These are phyloP conservation scores for Fusarium napiforme DNA, from an alignment of 2,329 filamentous ascomycete species.

Conservation along the genomic window DNA sequence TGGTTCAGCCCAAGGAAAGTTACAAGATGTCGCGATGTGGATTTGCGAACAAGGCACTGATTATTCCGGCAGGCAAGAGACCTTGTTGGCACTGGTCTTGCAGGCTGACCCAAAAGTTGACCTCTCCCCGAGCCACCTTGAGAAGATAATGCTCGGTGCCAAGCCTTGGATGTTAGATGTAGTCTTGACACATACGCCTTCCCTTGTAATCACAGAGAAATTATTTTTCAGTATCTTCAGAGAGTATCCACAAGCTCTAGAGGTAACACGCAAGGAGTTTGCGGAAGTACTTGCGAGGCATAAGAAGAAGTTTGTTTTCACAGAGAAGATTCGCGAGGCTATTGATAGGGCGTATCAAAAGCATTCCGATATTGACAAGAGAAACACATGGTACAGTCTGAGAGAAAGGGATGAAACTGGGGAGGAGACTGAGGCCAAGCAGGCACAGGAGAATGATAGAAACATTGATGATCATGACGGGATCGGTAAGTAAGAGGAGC, in stretches of 20 bases:
- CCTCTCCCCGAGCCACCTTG: neutral
- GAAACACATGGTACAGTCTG: neutral
- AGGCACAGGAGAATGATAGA: neutral
- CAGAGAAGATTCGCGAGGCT: neutral
- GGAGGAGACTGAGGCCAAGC: neutral
- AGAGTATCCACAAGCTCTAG: neutral
- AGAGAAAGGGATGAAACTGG: neutral
- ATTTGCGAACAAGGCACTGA: neutral
- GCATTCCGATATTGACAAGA: neutral
- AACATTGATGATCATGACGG: neutral
- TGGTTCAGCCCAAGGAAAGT: neutral
- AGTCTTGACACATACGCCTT: neutral
- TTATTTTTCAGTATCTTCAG: conserved; percentile 3
- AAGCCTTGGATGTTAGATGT: neutral
- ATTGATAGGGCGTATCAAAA: neutral
- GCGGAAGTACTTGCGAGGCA: neutral
- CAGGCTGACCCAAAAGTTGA: neutral
- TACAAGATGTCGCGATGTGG: neutral
- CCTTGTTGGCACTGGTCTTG: neutral
- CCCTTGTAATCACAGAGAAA: neutral
- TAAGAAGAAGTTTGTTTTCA: neutral
- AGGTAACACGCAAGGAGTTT: neutral
- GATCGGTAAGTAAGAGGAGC: too few relatives aligned
- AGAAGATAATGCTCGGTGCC: neutral
- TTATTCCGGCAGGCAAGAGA: neutral